A percentile compares a stretch with the other conserved stretches of the same genome.
Conservation (phyloP, 148 eudicot species). For the Persicaria tinctoria region DNA sequence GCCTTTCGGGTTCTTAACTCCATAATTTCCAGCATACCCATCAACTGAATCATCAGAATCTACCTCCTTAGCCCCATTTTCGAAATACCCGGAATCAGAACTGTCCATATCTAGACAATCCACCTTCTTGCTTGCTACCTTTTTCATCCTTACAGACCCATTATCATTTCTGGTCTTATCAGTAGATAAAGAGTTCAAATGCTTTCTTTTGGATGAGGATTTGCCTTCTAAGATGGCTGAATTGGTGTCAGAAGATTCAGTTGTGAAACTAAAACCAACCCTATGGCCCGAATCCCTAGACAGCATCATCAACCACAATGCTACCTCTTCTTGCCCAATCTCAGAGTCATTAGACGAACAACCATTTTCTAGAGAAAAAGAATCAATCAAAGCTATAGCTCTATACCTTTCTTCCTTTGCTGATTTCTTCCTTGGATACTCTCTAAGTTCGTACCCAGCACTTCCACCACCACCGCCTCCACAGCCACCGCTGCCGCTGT, state of each 20-base stretch:
- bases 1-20: constrained; percentile 4
- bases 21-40: constrained; percentile 27
- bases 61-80: constrained; percentile 47
- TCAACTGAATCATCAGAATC: constrained; percentile 75
- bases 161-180: constrained; percentile 1
- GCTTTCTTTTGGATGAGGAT: constrained; percentile 30
- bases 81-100: constrained; percentile 71
- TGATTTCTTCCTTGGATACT: not conserved
- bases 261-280: constrained; percentile 21
- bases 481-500: constrained; percentile 6
- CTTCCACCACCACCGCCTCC: constrained; percentile 22
- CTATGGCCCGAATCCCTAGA: constrained; percentile 45
- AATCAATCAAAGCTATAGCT: constrained; percentile 23
- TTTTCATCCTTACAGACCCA: constrained; percentile 12
- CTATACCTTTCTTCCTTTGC: constrained; percentile 39
- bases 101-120: constrained; percentile 35
- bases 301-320: constrained; percentile 81
- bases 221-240: constrained; percentile 65
- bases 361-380: constrained; percentile 24
- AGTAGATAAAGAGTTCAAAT: constrained; percentile 12
- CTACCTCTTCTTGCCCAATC: constrained; percentile 80
- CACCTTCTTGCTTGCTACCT: constrained; percentile 13
- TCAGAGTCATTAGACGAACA: constrained; percentile 51
- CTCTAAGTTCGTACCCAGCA: not conserved
- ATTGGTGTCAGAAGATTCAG: constrained; percentile 64